These are phyloP conservation scores for Ogataea philodendri DNA, from an alignment of 805 yeast genomes.

Conservation along the genomic window DNA sequence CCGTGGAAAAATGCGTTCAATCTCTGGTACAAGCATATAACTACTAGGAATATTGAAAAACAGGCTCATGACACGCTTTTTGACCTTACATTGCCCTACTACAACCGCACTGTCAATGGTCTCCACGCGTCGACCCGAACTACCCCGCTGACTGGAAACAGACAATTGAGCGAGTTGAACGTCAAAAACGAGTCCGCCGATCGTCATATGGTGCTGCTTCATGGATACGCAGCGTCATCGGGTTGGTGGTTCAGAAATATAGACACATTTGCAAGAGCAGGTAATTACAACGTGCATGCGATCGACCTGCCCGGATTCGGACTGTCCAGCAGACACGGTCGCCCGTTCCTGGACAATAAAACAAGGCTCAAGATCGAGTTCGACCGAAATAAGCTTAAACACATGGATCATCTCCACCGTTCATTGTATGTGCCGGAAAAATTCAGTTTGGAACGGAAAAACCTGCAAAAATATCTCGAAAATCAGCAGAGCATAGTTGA, in stretches of 20 bases:
- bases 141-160: constrained; percentile 3
- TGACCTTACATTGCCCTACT: constrained; percentile 27
- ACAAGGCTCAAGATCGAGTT: constrained; percentile 29
- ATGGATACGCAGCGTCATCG: constrained; percentile 56
- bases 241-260: constrained; percentile 58
- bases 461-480: constrained; percentile 27
- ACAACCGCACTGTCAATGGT: constrained; percentile 15
- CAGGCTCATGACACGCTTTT: constrained; percentile 27
- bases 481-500: constrained; percentile 39
- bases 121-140: constrained; percentile 21
- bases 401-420: constrained; percentile 25
- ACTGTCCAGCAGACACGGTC: constrained; percentile 46
- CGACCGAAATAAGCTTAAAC: constrained; percentile 20
- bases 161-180: constrained; percentile 1
- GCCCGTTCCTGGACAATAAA: constrained; percentile 23
- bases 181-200: constrained; percentile 1
- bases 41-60: constrained; percentile 21
- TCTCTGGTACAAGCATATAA: constrained; percentile 26
- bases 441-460: constrained; percentile 19
- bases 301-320: constrained; percentile 57
- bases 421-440: constrained; percentile 25
- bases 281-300: constrained; percentile 33
- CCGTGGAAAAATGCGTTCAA: constrained; percentile 20
- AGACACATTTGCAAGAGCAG: constrained; percentile 38
- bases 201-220: constrained; percentile 48